These are phyloP conservation scores for Dactylellina cionopaga DNA, from an alignment of 2,329 filamentous ascomycete genomes.

Conservation along the genomic window DNA sequence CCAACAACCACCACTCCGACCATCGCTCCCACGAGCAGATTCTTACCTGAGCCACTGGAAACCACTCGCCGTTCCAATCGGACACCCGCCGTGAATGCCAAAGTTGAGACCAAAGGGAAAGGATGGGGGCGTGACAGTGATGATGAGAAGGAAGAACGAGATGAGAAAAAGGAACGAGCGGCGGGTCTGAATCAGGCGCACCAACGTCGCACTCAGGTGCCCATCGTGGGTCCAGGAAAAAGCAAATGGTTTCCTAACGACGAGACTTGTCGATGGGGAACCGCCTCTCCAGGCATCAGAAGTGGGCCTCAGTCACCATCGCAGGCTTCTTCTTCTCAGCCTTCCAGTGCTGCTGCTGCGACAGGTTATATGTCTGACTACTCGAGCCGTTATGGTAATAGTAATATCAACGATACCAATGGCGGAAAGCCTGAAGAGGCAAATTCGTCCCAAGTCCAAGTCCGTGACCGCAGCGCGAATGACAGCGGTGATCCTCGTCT, in stretches of 20 bases:
- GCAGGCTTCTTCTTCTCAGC: conserved; percentile 3
- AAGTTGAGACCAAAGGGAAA: conserved; percentile 23
- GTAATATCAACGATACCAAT: conserved; percentile 19
- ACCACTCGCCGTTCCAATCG: conserved; percentile 55
- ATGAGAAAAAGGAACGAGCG: conserved; percentile 19
- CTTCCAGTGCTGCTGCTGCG: conserved; percentile 7
- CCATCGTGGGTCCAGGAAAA: conserved; percentile 44
- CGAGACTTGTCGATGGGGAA: conserved; percentile 31
- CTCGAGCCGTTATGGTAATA: conserved; percentile 8
- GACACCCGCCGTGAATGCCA: conserved; percentile 51
- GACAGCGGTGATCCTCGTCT: conserved; percentile 47
- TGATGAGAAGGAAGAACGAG: conserved; percentile 28
- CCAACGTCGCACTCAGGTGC: conserved; percentile 31
- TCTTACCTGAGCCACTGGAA: conserved; percentile 56
- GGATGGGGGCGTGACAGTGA: conserved; percentile 51
- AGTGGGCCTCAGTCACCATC: not conserved
- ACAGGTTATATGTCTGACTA: not conserved
- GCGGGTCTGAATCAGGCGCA: conserved; percentile 41
- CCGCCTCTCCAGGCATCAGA: not conserved
- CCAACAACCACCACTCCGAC: not conserved
- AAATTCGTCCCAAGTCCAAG: conserved; percentile 40
- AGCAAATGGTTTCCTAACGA: conserved; percentile 49
- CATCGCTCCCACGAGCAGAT: conserved; percentile 22
- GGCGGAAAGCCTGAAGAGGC: conserved; percentile 25
- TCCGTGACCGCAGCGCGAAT: conserved; percentile 28